These are phyloP conservation scores for Nicotiana rustica DNA, from an alignment of 305 asterid species.

Conservation along the genomic window DNA sequence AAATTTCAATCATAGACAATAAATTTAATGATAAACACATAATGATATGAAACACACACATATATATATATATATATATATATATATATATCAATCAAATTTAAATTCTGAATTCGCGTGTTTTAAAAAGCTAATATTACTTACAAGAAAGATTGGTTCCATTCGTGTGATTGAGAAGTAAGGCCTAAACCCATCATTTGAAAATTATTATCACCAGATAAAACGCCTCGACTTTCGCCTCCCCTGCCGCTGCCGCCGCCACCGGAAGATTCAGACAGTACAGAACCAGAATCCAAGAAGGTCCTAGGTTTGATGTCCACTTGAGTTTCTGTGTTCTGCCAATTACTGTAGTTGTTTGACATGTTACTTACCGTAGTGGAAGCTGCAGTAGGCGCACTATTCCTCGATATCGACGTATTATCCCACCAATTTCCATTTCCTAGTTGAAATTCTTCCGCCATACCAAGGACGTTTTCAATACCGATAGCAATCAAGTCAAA, in stretches of 20 bases:
- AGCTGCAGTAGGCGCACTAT: conserved; percentile 38
- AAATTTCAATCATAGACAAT: too few relatives aligned
- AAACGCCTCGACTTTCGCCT: not conserved
- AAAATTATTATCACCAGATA: conserved; percentile 45
- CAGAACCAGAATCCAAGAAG: conserved; percentile 51
- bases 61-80: too few relatives aligned
- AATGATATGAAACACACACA: too few relatives aligned
- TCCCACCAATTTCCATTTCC: conserved; percentile 89
- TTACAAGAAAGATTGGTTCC: conserved; percentile 87
- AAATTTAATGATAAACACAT: too few relatives aligned
- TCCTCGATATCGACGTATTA: conserved; percentile 43
- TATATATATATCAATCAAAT: too few relatives aligned
- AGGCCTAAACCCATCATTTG: conserved; percentile 91
- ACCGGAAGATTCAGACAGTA: not conserved
- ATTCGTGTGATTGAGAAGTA: conserved; percentile 74
- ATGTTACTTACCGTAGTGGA: conserved; percentile 35
- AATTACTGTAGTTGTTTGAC: not conserved
- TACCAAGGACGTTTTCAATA: conserved; percentile 28
- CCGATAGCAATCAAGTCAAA: not conserved
- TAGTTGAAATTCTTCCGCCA: conserved; percentile 86
- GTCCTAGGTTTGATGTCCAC: conserved; percentile 60
- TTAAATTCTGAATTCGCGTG: too few relatives aligned
- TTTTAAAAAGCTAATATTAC: not conserved
- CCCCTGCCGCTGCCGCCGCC: not conserved
- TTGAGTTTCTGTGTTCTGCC: conserved; percentile 57